Evolutionary conservation across 2,329 filamentous ascomycete genomes (phyloP).

Genomic region (Rachicladosporium sp.): DNA sequence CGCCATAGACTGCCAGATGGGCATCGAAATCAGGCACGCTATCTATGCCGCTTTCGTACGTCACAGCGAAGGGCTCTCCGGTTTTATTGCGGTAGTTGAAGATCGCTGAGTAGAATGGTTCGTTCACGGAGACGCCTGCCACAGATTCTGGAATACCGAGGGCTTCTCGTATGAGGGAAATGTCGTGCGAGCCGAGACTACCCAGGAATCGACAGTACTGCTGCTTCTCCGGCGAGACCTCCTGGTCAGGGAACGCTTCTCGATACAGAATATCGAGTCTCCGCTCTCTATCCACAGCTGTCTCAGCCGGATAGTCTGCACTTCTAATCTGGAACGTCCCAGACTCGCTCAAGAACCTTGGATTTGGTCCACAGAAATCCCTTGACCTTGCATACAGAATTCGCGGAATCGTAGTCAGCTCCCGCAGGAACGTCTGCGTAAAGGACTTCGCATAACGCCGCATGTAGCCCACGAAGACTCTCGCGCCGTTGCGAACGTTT

Average conservation of each 20-base stretch:
- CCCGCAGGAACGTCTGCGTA: constrained; percentile 37
- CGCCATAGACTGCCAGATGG: constrained; percentile 40
- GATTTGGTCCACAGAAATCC: constrained; percentile 45
- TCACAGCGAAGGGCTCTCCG: constrained; percentile 34
- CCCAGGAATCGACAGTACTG: constrained; percentile 33
- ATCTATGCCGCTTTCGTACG: constrained; percentile 47
- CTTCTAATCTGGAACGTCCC: constrained; percentile 36
- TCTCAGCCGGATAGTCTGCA: constrained; percentile 27
- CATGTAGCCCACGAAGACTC: constrained; percentile 49
- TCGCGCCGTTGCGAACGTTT: constrained; percentile 26
- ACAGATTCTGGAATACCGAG: constrained; percentile 38
- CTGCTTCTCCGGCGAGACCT: constrained; percentile 19
- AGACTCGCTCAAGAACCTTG: constrained; percentile 35
- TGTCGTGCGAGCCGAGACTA: constrained; percentile 41
- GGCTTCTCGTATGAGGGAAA: constrained; percentile 42
- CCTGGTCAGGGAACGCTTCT: constrained; percentile 23
- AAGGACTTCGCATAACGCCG: constrained; percentile 48
- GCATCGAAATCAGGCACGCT: constrained; percentile 42
- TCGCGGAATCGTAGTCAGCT: constrained; percentile 39
- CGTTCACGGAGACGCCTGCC: constrained; percentile 31
- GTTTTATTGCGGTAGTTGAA: constrained; percentile 30
- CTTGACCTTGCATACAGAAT: constrained; percentile 44
- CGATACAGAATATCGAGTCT: constrained; percentile 18
- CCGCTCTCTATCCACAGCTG: constrained; percentile 11
- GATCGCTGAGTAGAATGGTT: constrained; percentile 25